Evolutionary conservation across 1,284 basidiomycete genomes (phyloP).

Genomic region (Ceratobasidium sp.): DNA sequence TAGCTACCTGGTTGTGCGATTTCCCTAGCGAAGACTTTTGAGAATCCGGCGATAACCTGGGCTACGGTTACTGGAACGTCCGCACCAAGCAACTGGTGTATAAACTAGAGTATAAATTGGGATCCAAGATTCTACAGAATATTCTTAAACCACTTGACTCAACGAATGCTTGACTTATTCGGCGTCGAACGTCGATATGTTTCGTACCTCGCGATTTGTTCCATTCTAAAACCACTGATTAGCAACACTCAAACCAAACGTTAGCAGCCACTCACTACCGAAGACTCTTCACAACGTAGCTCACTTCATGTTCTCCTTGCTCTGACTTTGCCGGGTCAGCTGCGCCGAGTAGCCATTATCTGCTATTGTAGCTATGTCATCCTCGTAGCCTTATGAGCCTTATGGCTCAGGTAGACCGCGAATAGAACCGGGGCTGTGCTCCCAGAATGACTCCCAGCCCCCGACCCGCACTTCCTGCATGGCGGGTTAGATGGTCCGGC

Average conservation of each 20-base stretch:
- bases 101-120: background rate
- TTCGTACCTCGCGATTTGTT: conserved; percentile 90
- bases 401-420: conserved; percentile 67
- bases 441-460: conserved; percentile 37
- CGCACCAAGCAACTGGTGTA: conserved; percentile 78
- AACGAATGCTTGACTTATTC: conserved; percentile 85
- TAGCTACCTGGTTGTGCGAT: conserved; percentile 85
- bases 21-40: conserved; percentile 93
- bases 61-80: conserved; percentile 88
- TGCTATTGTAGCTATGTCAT: conserved; percentile 81
- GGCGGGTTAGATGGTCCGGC: conserved; percentile 22
- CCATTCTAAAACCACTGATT: conserved; percentile 87
- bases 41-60: conserved; percentile 89
- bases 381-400: conserved; percentile 72
- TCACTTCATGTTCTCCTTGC: conserved; percentile 76
- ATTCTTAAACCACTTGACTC: conserved; percentile 63
- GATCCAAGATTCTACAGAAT: background rate
- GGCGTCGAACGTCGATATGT: conserved; percentile 87
- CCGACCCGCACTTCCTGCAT: conserved; percentile 29
- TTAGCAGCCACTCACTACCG: too few species aligned
- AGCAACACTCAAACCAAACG: conserved; percentile 69
- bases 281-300: too few species aligned
- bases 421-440: conserved; percentile 21
- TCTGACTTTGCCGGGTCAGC: conserved; percentile 82
- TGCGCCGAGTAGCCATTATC: conserved; percentile 88